A percentile compares a stretch with the other conserved stretches of the same genome.
These are phyloP conservation scores for Neoboletus subvelutipes DNA, from an alignment of 768 basidiomycete genomes.

Conservation along the genomic window DNA sequence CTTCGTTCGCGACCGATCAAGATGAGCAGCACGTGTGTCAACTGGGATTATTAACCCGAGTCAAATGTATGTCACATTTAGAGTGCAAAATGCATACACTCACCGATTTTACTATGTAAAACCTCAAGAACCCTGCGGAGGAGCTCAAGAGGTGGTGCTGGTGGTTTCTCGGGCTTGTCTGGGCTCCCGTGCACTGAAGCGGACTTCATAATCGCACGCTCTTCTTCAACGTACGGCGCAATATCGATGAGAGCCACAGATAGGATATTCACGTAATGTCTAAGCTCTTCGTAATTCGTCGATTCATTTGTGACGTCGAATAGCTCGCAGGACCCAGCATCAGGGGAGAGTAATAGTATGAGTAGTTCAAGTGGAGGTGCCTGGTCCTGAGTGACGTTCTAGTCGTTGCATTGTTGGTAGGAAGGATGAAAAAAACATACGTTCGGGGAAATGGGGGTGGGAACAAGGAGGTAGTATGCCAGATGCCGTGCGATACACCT, in stretches of 20 bases:
- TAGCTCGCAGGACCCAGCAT: slow-evolving; percentile 39
- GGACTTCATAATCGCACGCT: slow-evolving; percentile 29
- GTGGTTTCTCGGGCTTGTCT: slow-evolving; percentile 30
- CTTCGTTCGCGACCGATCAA: slow-evolving; percentile 76
- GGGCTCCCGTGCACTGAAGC: slow-evolving; percentile 23
- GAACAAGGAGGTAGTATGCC: slow-evolving; percentile 40
- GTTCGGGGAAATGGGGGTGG: background rate
- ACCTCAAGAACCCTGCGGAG: slow-evolving; percentile 49
- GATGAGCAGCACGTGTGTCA: slow-evolving; percentile 70
- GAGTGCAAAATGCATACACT: slow-evolving; percentile 24
- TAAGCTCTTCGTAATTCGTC: slow-evolving; percentile 62
- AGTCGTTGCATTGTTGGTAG: background rate
- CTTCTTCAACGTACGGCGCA: slow-evolving; percentile 52
- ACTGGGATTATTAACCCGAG: slow-evolving; percentile 37
- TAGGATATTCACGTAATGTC: slow-evolving; percentile 56
- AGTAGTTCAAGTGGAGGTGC: slow-evolving; percentile 54
- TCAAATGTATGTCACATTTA: background rate
- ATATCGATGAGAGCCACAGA: slow-evolving; percentile 58
- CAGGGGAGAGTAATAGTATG: slow-evolving; percentile 48
- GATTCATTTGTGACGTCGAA: slow-evolving; percentile 55
- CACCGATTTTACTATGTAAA: slow-evolving; percentile 63
- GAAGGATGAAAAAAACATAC: slow-evolving; percentile 21
- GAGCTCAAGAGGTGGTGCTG: slow-evolving; percentile 44
- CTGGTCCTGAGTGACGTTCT: slow-evolving; percentile 35
- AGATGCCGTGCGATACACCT: slow-evolving; percentile 58